These are phyloP conservation scores for Cladosporium sp. DNA, from an alignment of 2,329 filamentous ascomycete species.

Conservation along the genomic window DNA sequence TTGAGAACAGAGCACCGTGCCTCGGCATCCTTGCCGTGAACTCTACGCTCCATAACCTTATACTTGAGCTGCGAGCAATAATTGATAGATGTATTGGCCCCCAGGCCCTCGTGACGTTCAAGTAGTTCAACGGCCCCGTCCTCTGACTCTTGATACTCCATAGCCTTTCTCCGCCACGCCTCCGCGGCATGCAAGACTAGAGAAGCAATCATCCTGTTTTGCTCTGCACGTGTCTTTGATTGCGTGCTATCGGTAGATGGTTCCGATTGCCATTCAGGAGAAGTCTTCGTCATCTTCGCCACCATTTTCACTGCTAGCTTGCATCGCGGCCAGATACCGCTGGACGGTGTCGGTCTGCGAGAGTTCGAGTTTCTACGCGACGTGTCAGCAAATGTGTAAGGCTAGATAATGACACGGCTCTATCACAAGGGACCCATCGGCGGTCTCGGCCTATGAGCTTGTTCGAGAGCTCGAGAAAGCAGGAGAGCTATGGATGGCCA, in stretches of 20 bases:
- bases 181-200: neutral
- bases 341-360: slow-evolving; percentile 33
- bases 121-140: neutral
- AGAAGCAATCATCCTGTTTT: neutral
- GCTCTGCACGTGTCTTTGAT: neutral
- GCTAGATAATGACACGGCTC: slow-evolving; percentile 12
- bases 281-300: slow-evolving; percentile 28
- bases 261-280: slow-evolving; percentile 22
- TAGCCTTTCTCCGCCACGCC: neutral
- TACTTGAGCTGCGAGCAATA: neutral
- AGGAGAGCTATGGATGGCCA: neutral
- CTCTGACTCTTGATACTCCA: neutral
- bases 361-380: slow-evolving; percentile 35
- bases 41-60: slow-evolving; percentile 5
- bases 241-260: slow-evolving; percentile 11
- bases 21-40: neutral
- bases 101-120: neutral
- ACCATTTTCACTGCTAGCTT: slow-evolving; percentile 18
- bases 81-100: neutral
- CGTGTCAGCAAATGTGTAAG: slow-evolving; percentile 2
- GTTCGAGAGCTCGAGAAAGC: neutral
- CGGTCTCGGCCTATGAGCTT: slow-evolving; percentile 10
- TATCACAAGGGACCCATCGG: neutral
- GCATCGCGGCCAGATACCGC: slow-evolving; percentile 31
- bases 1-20: neutral